Evolutionary conservation across 2,329 filamentous ascomycete species (phyloP).

Genomic region (Lithohypha guttulata): DNA sequence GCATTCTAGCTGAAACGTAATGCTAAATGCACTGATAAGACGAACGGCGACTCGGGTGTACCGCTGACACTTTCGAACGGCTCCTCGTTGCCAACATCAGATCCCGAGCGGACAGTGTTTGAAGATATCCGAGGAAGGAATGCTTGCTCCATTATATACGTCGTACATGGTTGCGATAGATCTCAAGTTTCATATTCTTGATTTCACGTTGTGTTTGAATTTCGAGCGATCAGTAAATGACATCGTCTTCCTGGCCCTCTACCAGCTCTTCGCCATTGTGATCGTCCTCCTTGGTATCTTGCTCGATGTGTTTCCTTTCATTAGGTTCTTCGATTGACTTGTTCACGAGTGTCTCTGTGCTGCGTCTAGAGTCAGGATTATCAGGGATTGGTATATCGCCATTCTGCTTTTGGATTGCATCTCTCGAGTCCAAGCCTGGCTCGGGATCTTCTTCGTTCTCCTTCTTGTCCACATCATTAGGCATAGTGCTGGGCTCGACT

Average conservation of each 20-base stretch:
- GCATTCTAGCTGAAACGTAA: too few species aligned
- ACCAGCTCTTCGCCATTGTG: constrained; percentile 68
- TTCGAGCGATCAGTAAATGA: constrained; percentile 63
- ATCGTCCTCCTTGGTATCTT: constrained; percentile 46
- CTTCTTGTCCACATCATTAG: constrained; percentile 5
- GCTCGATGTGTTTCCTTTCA: constrained; percentile 29
- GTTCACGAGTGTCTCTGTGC: constrained; percentile 20
- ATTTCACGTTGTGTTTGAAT: too few species aligned
- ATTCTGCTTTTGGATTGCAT: neutral
- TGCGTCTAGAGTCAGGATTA: constrained; percentile 2
- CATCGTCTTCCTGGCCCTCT: constrained; percentile 77
- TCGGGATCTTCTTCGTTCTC: neutral
- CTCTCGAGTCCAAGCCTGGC: neutral
- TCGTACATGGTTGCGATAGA: too few species aligned
- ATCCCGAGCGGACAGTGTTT: too few species aligned
- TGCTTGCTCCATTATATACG: too few species aligned
- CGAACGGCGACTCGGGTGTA: too few species aligned
- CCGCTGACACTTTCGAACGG: too few species aligned
- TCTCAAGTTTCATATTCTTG: too few species aligned
- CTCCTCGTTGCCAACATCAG: too few species aligned
- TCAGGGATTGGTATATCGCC: neutral
- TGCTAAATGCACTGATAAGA: too few species aligned
- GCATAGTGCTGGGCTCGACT: constrained; percentile 19
- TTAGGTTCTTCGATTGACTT: constrained; percentile 24
- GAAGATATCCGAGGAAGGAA: too few species aligned